Conservation (phyloP, 257 asterid genomes). For the Jasminum sambac region DNA sequence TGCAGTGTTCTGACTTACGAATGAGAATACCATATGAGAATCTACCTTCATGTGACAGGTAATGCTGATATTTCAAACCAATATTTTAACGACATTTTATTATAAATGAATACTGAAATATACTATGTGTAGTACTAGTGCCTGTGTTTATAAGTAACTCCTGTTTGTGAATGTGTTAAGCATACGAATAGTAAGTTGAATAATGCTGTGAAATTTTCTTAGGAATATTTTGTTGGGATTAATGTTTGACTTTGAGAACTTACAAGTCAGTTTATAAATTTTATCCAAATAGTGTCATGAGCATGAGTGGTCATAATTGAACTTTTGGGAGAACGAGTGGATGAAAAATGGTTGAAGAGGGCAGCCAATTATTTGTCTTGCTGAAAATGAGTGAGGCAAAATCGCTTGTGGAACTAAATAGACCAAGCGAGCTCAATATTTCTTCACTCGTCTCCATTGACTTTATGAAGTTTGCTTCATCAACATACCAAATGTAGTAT, state of each 20-base stretch:
- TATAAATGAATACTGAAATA: neutral
- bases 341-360: too few relatives aligned
- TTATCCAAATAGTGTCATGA: too few relatives aligned
- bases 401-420: neutral
- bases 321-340: too few relatives aligned
- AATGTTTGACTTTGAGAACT: too few relatives aligned
- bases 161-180: too few relatives aligned
- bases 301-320: too few relatives aligned
- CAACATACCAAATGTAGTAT: neutral
- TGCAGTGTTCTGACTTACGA: conserved; percentile 93
- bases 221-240: too few relatives aligned
- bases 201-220: too few relatives aligned
- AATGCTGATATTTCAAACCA: conserved; percentile 9
- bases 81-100: neutral
- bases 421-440: neutral
- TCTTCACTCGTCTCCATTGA: neutral
- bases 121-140: neutral
- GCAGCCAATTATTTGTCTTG: too few relatives aligned
- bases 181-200: too few relatives aligned
- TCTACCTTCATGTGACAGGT: conserved; percentile 99
- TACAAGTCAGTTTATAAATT: too few relatives aligned
- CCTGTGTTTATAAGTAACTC: neutral
- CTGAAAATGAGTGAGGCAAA: too few relatives aligned
- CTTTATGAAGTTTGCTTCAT: neutral
- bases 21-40: conserved; percentile 99